Evolutionary conservation across 768 basidiomycete genomes (phyloP).

Genomic region (Leccinellum luteum): DNA sequence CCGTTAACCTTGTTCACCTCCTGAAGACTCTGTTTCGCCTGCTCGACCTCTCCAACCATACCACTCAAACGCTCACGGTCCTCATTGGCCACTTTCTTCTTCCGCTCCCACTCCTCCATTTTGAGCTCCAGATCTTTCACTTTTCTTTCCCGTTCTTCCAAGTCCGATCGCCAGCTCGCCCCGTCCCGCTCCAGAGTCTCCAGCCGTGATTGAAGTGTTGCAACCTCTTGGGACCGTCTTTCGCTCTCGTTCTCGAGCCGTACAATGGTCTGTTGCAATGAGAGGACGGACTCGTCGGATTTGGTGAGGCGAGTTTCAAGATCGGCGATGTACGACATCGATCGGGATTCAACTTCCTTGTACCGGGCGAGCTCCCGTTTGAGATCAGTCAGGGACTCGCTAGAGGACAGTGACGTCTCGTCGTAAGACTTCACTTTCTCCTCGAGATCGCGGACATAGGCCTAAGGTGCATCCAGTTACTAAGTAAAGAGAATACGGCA

Average conservation of each 20-base stretch:
- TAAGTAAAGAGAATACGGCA: neutral
- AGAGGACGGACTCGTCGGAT: constrained; percentile 73
- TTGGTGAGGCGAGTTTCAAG: constrained; percentile 78
- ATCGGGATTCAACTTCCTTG: constrained; percentile 72
- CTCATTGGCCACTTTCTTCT: constrained; percentile 63
- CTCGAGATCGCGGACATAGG: constrained; percentile 91
- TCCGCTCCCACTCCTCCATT: constrained; percentile 76
- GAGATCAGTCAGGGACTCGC: constrained; percentile 78
- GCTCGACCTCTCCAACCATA: constrained; percentile 68
- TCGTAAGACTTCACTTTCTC: constrained; percentile 85
- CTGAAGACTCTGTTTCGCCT: constrained; percentile 67
- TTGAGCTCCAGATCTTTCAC: constrained; percentile 75
- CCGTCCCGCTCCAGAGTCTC: constrained; percentile 69
- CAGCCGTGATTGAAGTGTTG: constrained; percentile 66
- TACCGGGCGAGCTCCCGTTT: constrained; percentile 77
- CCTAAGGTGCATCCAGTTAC: constrained; percentile 43
- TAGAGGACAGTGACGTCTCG: constrained; percentile 73
- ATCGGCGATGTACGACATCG: constrained; percentile 78
- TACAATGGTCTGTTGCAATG: constrained; percentile 69
- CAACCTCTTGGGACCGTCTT: constrained; percentile 68
- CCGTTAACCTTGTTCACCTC: constrained; percentile 32
- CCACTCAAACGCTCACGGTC: constrained; percentile 63
- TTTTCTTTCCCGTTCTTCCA: constrained; percentile 78
- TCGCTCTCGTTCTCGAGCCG: constrained; percentile 74
- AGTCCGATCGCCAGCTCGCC: constrained; percentile 77